A percentile compares a stretch with the other conserved stretches of the same genome.
phyloP scores from a whole-genome alignment of 495 filamentous ascomycete species.

The Podospora didyma region DNA sequence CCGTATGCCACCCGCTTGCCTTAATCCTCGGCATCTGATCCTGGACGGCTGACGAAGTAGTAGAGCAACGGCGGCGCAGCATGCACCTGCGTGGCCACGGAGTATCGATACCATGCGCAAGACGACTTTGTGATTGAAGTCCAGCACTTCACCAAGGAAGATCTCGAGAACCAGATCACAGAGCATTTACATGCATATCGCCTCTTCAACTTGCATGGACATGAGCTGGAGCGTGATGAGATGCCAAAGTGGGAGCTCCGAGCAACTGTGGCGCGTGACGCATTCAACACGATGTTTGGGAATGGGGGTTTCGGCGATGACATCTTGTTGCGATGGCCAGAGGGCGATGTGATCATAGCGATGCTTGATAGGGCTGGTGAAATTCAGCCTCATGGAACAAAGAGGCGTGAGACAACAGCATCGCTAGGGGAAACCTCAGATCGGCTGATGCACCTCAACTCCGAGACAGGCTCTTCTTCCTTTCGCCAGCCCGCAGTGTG shows the following conservation, averaged over 20 bases:
- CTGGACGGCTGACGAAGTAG: background rate
- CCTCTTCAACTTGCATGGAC: conserved; percentile 14
- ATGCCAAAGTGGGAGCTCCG: conserved; percentile 13
- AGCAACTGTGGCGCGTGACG: conserved; percentile 24
- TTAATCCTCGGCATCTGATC: background rate
- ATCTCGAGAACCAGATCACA: conserved; percentile 23
- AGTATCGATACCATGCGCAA: conserved; percentile 29
- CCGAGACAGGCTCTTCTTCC: conserved; percentile 14
- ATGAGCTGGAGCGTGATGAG: conserved; percentile 16
- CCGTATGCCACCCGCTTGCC: conserved; percentile 22
- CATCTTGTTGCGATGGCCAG: background rate
- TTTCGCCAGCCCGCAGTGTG: conserved; percentile 13
- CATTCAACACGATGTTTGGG: conserved; percentile 22
- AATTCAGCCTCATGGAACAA: background rate
- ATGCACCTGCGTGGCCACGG: conserved; percentile 35
- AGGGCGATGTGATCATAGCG: background rate
- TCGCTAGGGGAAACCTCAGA: conserved; percentile 18
- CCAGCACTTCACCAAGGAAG: conserved; percentile 26
- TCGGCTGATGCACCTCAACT: conserved; percentile 26
- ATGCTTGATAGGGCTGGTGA: background rate
- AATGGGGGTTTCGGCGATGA: background rate
- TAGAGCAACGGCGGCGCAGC: conserved; percentile 36
- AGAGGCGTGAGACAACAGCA: background rate
- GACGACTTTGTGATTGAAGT: conserved; percentile 26
- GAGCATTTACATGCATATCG: conserved; percentile 27